Conservation (phyloP, 306 rosid genomes). For the Biancaea sappan region DNA sequence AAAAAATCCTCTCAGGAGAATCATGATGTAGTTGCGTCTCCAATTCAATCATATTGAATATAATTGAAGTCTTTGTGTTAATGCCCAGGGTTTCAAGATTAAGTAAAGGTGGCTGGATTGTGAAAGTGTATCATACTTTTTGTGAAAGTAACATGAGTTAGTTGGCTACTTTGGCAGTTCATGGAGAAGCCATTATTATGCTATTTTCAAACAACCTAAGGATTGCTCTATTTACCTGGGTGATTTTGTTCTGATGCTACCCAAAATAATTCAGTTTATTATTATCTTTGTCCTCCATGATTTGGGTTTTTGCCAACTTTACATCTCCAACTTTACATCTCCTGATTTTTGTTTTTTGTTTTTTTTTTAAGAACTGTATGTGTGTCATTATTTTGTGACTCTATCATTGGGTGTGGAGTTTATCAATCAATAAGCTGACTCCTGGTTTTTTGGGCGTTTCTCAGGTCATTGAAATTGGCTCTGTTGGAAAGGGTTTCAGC, state of each 20-base stretch:
- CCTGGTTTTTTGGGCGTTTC: constrained; percentile 24
- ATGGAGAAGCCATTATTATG: background rate
- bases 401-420: constrained; percentile 1
- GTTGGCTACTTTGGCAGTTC: background rate
- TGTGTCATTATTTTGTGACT: background rate
- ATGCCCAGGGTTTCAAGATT: background rate
- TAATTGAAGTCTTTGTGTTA: background rate
- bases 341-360: no score
- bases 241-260: background rate
- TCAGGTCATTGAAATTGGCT: constrained; percentile 83
- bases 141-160: background rate
- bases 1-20: background rate
- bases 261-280: no score
- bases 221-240: background rate
- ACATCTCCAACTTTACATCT: background rate
- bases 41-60: background rate
- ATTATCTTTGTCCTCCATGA: background rate
- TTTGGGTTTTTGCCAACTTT: background rate
- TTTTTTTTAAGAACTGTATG: no score
- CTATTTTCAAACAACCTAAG: background rate
- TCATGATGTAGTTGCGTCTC: background rate
- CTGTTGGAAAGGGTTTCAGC: constrained; percentile 77
- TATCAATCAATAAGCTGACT: constrained; percentile 29
- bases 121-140: background rate
- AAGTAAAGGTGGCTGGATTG: background rate